phyloP scores from a whole-genome alignment of 2,329 filamentous ascomycete species.

The Hypoxylon sp. region DNA sequence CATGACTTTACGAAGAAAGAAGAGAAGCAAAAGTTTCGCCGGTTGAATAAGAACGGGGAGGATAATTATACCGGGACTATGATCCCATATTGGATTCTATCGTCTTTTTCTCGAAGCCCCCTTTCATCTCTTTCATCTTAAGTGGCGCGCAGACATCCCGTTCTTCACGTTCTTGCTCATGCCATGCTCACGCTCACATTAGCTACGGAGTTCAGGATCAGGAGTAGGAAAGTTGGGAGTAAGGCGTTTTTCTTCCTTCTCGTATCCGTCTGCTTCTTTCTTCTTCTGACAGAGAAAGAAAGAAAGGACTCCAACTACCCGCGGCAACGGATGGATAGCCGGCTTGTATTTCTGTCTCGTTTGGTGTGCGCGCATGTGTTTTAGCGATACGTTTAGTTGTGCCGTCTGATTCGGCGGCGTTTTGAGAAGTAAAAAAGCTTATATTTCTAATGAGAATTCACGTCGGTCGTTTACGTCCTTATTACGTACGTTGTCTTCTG shows the following conservation, averaged over 20 bases:
- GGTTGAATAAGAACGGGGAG: conserved; percentile 15
- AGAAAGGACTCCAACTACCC: conserved; percentile 1
- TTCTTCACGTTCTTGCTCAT: conserved; percentile 16
- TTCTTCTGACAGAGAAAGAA: conserved; percentile 13
- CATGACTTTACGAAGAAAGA: conserved; percentile 11
- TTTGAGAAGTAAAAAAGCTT: conserved; percentile 11
- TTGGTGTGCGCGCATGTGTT: not conserved
- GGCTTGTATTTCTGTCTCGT: not conserved
- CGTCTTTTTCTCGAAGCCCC: not conserved
- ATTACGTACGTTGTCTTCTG: not conserved
- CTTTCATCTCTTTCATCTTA: no score
- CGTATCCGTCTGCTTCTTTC: not conserved
- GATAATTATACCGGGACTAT: conserved; percentile 23
- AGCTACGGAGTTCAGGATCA: conserved; percentile 41
- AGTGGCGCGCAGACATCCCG: not conserved
- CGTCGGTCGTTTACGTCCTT: conserved; percentile 9
- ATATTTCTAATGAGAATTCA: conserved; percentile 20
- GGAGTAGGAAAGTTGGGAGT: not conserved
- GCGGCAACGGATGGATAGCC: conserved; percentile 6
- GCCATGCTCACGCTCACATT: conserved; percentile 21
- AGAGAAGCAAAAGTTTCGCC: not conserved
- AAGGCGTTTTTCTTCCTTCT: conserved; percentile 1
- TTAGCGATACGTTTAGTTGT: not conserved
- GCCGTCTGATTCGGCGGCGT: conserved; percentile 1
- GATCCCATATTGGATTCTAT: conserved; percentile 11